A percentile compares a stretch with the other conserved stretches of the same genome.
phyloP scores from a whole-genome alignment of 192 early-diverging fungal genomes.

The Entophlyctis luteolus region DNA sequence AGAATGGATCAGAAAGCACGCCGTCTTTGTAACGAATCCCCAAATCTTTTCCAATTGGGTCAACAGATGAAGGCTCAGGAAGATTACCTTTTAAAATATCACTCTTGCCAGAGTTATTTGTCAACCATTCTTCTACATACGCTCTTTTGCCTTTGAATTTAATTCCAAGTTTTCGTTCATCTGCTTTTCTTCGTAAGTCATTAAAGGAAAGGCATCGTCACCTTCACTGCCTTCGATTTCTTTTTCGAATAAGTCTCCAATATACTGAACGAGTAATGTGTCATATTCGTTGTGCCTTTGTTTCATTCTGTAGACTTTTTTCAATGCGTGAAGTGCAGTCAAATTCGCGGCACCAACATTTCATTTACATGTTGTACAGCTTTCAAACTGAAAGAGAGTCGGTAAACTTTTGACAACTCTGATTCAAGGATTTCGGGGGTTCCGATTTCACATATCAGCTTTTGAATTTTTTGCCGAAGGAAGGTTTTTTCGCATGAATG shows the following conservation, averaged over 20 bases:
- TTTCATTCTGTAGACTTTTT: conserved; percentile 13
- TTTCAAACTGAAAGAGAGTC: neutral
- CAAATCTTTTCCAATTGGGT: neutral
- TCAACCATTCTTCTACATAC: conserved; percentile 29
- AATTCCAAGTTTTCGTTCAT: conserved; percentile 22
- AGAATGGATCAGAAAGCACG: neutral
- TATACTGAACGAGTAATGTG: conserved; percentile 4
- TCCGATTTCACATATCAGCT: conserved; percentile 27
- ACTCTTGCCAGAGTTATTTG: neutral
- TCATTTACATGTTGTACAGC: neutral
- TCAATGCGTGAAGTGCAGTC: neutral
- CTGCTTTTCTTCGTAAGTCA: neutral
- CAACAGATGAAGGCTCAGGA: too few relatives aligned
- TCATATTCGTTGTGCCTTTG: conserved; percentile 7
- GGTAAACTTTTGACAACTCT: conserved; percentile 15
- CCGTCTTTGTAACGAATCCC: neutral
- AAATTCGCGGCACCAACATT: neutral
- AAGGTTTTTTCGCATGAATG: conserved; percentile 17
- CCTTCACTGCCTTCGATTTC: conserved; percentile 14
- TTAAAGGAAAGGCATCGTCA: neutral
- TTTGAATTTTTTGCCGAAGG: conserved; percentile 22
- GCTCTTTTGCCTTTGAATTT: conserved; percentile 28
- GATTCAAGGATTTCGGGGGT: conserved; percentile 20
- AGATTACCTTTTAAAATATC: conserved; percentile 18
- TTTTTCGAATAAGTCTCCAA: conserved; percentile 15